Conservation (phyloP, 2,329 filamentous ascomycete genomes). For the Trichoderma brevicompactum region DNA sequence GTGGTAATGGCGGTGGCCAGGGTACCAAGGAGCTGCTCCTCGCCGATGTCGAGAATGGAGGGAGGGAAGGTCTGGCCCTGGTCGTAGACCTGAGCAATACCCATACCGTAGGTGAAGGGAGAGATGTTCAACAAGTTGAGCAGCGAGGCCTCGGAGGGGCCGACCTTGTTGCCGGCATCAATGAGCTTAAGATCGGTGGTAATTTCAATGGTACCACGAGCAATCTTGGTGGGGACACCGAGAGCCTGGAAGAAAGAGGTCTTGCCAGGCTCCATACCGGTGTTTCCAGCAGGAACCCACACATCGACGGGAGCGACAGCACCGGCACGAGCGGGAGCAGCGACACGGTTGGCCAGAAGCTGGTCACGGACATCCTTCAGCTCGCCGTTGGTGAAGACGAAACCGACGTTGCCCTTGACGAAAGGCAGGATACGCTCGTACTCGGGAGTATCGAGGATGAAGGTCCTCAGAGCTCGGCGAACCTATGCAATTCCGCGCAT, state of each 20-base stretch:
- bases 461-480: constrained; percentile 96
- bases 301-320: constrained; percentile 92
- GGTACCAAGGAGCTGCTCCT: constrained; percentile 87
- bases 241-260: constrained; percentile 99
- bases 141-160: constrained; percentile 96
- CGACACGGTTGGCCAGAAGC: constrained; percentile 96
- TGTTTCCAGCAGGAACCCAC: constrained; percentile 97
- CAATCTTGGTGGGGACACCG: constrained; percentile 99
- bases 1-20: constrained; percentile 82
- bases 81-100: constrained; percentile 95
- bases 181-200: constrained; percentile 97
- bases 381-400: constrained; percentile 99
- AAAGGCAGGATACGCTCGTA: constrained; percentile 96
- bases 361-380: constrained; percentile 92
- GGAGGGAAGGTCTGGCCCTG: constrained; percentile 90
- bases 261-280: constrained; percentile 99
- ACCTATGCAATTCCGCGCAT: constrained; percentile 57
- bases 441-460: constrained; percentile 87
- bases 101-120: constrained; percentile 99
- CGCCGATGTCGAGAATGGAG: constrained; percentile 87
- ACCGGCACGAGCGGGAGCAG: constrained; percentile 96
- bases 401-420: constrained; percentile 97
- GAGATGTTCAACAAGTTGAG: constrained; percentile 99
- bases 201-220: constrained; percentile 99
- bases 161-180: constrained; percentile 90